Base-by-base conservation (phyloP, 257 asterid genomes). In the Nicotiana tomentosiformis region DNA sequence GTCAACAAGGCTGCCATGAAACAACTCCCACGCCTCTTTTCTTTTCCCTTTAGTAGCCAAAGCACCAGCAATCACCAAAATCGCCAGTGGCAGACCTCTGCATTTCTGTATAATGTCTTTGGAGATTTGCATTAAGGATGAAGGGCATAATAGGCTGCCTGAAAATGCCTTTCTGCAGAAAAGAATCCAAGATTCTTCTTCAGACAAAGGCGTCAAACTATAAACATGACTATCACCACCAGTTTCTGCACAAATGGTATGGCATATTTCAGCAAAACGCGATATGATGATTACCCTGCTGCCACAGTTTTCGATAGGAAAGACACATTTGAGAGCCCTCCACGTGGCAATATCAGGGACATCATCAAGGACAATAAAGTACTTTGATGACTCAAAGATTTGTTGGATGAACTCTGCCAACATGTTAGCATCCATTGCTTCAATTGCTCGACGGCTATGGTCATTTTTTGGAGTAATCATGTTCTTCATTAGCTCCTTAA, bases 31-130 rank as follows among this genome's bases (percentile, higher is more conserved):
- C 11, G 72, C 86, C 16, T 55, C 66, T 3, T 37, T 23, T 39
- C 32, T 78, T 18, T 37, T 80, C 20, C 20, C 46, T 64, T 87
- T 87, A 5, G 60, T 30, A 58, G 84, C 79, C 72, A 84, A 57
- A 35, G 82, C 66, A 20, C 89, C 87, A 35, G 82, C 37, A 66
- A 87, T 76, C 12, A 72, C 78, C 49, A 65, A 67, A 70, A 87
- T 84, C 2, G 86, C 86, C 30, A 84, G 77, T 10, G 87, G 89
- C 43, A 86, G 51, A 10, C 89, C 87, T 7, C 16, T 84, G 58
- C 89, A 86, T 62, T 66, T 84, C 17, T 14, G 20, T 58, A 82
- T 7, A 29, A 86, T 82, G 14, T 20, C 39, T 30, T 32, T 8
- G 8, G 69, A 83, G 32, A 86, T 66, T 8, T 65, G 30, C 74